Evolutionary conservation across 257 asterid species (phyloP), one percentile per base, ranked within the genome.

Genomic region (Rauvolfia tetraphylla): DNA sequence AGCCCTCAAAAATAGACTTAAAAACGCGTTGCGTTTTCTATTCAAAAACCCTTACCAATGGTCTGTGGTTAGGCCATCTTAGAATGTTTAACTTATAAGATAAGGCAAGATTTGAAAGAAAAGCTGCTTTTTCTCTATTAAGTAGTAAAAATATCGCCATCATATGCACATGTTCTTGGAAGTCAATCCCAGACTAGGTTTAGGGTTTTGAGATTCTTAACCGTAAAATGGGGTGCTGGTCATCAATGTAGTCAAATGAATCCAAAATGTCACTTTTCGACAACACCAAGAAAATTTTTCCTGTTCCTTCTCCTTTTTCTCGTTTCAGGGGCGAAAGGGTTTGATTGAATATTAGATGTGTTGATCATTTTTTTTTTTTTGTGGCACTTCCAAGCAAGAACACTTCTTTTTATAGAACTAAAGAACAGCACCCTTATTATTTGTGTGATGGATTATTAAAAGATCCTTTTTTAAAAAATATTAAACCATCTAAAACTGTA

Each of bases 1-100:
- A 74, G 75, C 57, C 68, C 36, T 25, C 73, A 79, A 59, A 68
- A 33, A 46, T 44, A 41, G 79, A 78, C 81, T 75, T 9, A 1
- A 58, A 56, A 68, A 33, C 62, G 62, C 42, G 44, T 27, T 31
- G 14, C n/a, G 1, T 23, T n/a, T 36, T 70, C 65, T 57, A 31
- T 42, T 68, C 5, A 6, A 56, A 71, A 49, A 31, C 27, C 8
- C 15, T 44, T 20, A 27, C 27, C 15, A 3, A 27, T 49, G 27
- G 59, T 38, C 67, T 59, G n/a, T 51, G 42, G 18, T 18, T 71
- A 0, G 75, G 57, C 15, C 62, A 48, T 49, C 0, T 44, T 48
- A 31, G 62, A 72, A 72, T 33, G 44, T 72, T 48, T 72, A 71
- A 33, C 75, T 54, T 48, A 29, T 9, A 71, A 71, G 62, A 48